These are phyloP conservation scores for Galeopsis tetrahit DNA, from an alignment of 257 asterid genomes.

Conservation along the genomic window DNA sequence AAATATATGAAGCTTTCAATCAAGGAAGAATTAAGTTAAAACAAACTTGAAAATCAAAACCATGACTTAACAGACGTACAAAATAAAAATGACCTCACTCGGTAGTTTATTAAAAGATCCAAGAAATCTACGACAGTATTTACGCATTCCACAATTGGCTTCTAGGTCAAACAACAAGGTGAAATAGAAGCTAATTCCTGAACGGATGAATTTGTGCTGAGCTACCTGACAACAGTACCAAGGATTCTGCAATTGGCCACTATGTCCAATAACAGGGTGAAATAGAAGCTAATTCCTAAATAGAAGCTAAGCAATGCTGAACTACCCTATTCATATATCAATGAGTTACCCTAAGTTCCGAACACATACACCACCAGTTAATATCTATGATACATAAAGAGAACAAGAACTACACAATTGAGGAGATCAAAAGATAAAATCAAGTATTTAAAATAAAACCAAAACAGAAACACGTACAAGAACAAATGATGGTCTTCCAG, in stretches of 20 bases:
- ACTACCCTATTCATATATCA: too few species aligned
- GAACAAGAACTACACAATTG: background rate
- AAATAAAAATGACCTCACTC: too few species aligned
- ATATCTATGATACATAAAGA: background rate
- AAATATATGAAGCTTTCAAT: too few species aligned
- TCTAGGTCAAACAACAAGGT: background rate
- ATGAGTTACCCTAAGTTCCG: too few species aligned
- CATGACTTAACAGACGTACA: too few species aligned
- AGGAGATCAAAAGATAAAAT: background rate
- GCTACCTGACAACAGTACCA: too few species aligned
- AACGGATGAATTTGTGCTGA: background rate
- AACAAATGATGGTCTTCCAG: conserved; percentile 17
- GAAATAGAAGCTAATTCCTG: background rate
- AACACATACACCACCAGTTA: background rate
- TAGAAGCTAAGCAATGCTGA: background rate
- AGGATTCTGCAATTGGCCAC: too few species aligned
- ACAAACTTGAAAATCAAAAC: too few species aligned
- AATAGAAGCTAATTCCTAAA: background rate
- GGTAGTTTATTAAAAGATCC: too few species aligned
- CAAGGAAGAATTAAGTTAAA: too few species aligned
- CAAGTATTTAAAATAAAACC: background rate
- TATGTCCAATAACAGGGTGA: background rate
- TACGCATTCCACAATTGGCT: background rate
- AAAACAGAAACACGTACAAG: background rate
- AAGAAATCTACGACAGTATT: background rate